Conservation (phyloP, 805 yeast species). For the Candida sonorensis region DNA sequence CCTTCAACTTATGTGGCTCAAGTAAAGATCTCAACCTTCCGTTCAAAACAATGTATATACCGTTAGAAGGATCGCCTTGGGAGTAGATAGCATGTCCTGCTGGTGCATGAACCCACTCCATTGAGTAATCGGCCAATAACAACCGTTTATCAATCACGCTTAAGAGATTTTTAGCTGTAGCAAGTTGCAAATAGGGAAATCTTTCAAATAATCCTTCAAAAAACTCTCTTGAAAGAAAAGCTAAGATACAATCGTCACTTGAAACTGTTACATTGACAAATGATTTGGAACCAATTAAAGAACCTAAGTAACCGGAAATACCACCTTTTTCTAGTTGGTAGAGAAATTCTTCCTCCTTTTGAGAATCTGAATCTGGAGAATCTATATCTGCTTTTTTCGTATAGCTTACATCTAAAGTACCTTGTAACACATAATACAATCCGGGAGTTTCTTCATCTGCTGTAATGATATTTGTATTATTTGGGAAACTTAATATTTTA, state of each 20-base stretch:
- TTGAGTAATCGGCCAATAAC: slow-evolving; percentile 75
- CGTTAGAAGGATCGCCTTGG: slow-evolving; percentile 85
- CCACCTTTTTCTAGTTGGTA: slow-evolving; percentile 71
- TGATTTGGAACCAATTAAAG: slow-evolving; percentile 73
- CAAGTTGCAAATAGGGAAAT: slow-evolving; percentile 67
- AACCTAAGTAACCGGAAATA: slow-evolving; percentile 79
- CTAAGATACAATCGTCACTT: slow-evolving; percentile 58
- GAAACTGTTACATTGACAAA: slow-evolving; percentile 64
- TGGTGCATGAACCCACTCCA: slow-evolving; percentile 91
- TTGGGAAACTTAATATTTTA: slow-evolving; percentile 45
- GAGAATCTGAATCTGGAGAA: slow-evolving; percentile 1
- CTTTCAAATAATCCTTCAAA: slow-evolving; percentile 66
- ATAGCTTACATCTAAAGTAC: slow-evolving; percentile 59
- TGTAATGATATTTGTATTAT: slow-evolving; percentile 51
- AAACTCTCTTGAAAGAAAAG: slow-evolving; percentile 56
- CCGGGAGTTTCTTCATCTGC: slow-evolving; percentile 70
- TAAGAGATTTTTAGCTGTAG: slow-evolving; percentile 69
- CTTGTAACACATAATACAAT: slow-evolving; percentile 72
- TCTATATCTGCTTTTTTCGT: slow-evolving; percentile 25
- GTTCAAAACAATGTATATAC: slow-evolving; percentile 81
- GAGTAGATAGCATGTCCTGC: slow-evolving; percentile 77
- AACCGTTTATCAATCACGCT: slow-evolving; percentile 61
- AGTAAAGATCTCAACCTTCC: slow-evolving; percentile 73
- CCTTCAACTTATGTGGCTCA: slow-evolving; percentile 1
- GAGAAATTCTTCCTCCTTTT: slow-evolving; percentile 28